Base-by-base conservation (phyloP, 306 rosid genomes). In the Cucumis hystrix region DNA sequence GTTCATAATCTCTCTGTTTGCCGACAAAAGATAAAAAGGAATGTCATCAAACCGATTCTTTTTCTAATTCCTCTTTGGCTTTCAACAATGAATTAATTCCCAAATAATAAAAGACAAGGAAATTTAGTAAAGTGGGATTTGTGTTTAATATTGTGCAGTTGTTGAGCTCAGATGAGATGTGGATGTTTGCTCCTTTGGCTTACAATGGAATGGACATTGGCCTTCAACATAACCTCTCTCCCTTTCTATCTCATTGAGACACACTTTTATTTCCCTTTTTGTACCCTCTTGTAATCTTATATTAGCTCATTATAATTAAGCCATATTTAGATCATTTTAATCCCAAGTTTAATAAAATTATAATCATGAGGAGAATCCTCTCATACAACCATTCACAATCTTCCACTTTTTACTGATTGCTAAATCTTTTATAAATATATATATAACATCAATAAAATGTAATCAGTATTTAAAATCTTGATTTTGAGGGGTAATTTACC, bases 181-280 rank as follows among this genome's bases (percentile, higher is more conserved):
- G 99, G 99, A 95, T 95, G 97, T 95, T 92, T 41, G 90, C 99
- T 80, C 97, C 97, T 0, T 83, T 95, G 74, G 97, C 97, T 78
- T 89, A 90, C 79, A 95, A 92, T 69, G 99, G 97, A 55, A 81
- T 95, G 82, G 99, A 90, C 79, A 85, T 95, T 82, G 96, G 92
- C 39, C 86, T 92, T 70, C 79, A 75, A 81, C 73, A 80, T 73
- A 83, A 83, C 78, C 79, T 84, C 49, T 85, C 88, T 80, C 78
- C 81, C 55, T 79, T 85, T 74, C 79, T 82, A 25, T 88, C 86
- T 89, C 86, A 39, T 83, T 72, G 47, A 68, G 80, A 74, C 59
- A 76, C 68, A 37, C 1, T n/a, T 20, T 68, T 39, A 43, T 68
- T 43, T 23, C 47, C 78, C 10, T 43, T 13, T 66, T 41, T 66